phyloP scores from a whole-genome alignment of 1,284 basidiomycete species.

The Dichomitus squalens region DNA sequence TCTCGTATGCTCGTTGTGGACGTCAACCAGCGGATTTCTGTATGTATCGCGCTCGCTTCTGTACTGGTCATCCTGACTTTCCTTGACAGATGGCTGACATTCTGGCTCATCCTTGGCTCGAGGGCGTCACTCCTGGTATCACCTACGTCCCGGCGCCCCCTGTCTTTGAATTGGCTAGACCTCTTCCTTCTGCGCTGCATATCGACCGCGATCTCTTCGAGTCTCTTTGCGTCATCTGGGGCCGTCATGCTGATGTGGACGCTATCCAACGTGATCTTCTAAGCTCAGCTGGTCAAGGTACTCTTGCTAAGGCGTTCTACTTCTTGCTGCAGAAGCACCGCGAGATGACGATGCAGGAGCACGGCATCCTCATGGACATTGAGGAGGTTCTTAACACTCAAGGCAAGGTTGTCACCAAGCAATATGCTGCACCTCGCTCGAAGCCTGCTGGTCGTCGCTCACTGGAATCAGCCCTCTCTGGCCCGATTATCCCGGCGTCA shows the following conservation, averaged over 20 bases:
- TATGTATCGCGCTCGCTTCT: background rate
- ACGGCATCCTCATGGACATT: conserved; percentile 50
- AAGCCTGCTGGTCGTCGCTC: conserved; percentile 20
- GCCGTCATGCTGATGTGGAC: conserved; percentile 60
- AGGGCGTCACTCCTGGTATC: conserved; percentile 48
- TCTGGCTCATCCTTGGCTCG: conserved; percentile 85
- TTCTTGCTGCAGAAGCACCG: conserved; percentile 84
- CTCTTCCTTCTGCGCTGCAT: conserved; percentile 68
- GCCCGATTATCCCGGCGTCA: conserved; percentile 19
- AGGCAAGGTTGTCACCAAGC: conserved; percentile 46
- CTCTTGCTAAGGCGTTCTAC: conserved; percentile 92
- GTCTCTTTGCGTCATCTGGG: conserved; percentile 90
- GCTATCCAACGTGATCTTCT: conserved; percentile 67
- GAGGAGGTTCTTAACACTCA: conserved; percentile 34
- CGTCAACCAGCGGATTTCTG: conserved; percentile 72
- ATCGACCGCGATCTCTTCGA: conserved; percentile 88
- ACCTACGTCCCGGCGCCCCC: conserved; percentile 63
- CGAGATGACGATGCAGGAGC: conserved; percentile 71
- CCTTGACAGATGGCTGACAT: conserved; percentile 81
- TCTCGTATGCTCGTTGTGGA: conserved; percentile 91
- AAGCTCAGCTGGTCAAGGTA: conserved; percentile 63
- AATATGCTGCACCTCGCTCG: conserved; percentile 45
- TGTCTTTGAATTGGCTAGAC: conserved; percentile 65
- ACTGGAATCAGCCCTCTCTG: conserved; percentile 7
- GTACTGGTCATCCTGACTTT: conserved; percentile 9